These are phyloP conservation scores for Ochetophila trinervis DNA, from an alignment of 306 rosid species.

Conservation along the genomic window DNA sequence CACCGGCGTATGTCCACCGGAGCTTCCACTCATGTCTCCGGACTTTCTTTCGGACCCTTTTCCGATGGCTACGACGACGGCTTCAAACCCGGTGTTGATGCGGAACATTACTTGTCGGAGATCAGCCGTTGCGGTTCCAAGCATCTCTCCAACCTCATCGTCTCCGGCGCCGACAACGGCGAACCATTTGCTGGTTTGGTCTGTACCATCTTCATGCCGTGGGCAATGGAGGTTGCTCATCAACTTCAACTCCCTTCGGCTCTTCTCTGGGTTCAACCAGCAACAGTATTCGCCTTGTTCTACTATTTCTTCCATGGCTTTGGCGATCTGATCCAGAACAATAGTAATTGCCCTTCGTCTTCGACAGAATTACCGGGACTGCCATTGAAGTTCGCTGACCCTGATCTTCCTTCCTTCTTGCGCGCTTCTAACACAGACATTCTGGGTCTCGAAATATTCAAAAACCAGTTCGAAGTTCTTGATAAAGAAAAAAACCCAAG, in stretches of 20 bases:
- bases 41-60: conserved; percentile 21
- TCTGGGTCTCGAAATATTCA: neutral
- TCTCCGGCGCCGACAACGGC: neutral
- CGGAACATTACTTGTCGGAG: conserved; percentile 6
- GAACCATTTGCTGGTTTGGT: conserved; percentile 22
- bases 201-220: conserved; percentile 25
- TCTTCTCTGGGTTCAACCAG: conserved; percentile 13
- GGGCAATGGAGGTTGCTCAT: conserved; percentile 25
- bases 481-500: neutral
- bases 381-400: neutral
- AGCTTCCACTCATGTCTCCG: neutral
- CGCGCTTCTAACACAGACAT: neutral
- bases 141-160: conserved; percentile 4
- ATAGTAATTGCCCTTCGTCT: neutral
- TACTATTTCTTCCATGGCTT: conserved; percentile 16
- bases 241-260: conserved; percentile 21
- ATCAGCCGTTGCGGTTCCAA: conserved; percentile 7
- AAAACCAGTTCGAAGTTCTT: neutral
- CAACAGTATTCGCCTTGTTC: conserved; percentile 10
- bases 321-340: neutral
- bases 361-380: conserved; percentile 8
- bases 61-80: conserved; percentile 42
- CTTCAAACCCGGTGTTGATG: neutral
- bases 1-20: conserved; percentile 13
- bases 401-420: neutral